Conservation (phyloP, 768 basidiomycete genomes). For the Agrocybe praecox region DNA sequence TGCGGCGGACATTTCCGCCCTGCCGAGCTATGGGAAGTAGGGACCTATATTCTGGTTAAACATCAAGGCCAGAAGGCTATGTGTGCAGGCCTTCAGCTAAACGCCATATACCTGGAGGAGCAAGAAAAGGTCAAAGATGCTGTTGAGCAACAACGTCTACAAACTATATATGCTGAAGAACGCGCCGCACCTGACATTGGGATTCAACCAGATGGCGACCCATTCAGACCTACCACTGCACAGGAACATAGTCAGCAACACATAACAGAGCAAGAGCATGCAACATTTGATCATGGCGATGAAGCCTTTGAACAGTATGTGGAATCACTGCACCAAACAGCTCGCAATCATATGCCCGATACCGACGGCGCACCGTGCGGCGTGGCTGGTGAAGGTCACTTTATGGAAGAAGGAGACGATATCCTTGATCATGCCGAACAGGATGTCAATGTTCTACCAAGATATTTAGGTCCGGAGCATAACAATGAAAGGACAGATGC, state of each 20-base stretch:
- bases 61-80: neutral
- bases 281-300: neutral
- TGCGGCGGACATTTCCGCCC: neutral
- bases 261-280: too few relatives aligned
- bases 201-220: too few relatives aligned
- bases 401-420: too few relatives aligned
- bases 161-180: neutral
- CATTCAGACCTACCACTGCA: too few relatives aligned
- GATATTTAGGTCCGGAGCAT: too few relatives aligned
- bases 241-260: too few relatives aligned
- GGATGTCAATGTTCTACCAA: too few relatives aligned
- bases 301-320: neutral
- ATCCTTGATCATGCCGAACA: too few relatives aligned
- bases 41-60: slow-evolving; percentile 1
- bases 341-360: neutral
- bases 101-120: neutral
- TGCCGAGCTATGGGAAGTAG: neutral
- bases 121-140: neutral
- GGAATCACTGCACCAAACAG: neutral
- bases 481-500: neutral
- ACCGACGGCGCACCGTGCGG: too few relatives aligned
- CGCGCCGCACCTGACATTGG: neutral
- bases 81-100: neutral
- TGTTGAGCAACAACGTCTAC: neutral
- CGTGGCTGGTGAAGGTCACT: too few relatives aligned